These are phyloP conservation scores for Tolypocladium inflatum DNA, from an alignment of 2,329 filamentous ascomycete genomes.

Conservation along the genomic window DNA sequence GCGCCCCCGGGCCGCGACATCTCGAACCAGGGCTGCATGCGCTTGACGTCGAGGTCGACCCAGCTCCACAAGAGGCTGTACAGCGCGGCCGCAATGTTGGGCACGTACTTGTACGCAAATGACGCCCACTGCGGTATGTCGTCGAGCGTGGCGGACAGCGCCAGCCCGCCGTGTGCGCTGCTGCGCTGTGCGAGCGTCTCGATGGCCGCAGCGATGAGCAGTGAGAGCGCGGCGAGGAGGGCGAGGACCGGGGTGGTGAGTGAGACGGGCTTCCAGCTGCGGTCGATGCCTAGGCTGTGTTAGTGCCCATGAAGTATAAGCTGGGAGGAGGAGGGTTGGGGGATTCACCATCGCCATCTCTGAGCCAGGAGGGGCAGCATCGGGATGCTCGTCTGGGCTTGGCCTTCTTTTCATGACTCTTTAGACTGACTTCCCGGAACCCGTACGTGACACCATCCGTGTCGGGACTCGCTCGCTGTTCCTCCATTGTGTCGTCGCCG, in stretches of 20 bases:
- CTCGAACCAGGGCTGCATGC: slow-evolving; percentile 52
- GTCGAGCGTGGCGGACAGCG: slow-evolving; percentile 10
- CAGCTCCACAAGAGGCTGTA: slow-evolving; percentile 50
- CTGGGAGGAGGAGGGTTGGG: neutral
- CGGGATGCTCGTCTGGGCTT: neutral
- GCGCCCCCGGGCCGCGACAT: slow-evolving; percentile 38
- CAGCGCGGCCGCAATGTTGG: slow-evolving; percentile 42
- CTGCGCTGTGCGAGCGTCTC: slow-evolving; percentile 34
- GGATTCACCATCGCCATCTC: neutral
- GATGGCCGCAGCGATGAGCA: slow-evolving; percentile 25
- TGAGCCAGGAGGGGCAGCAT: neutral
- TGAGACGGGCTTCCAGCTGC: slow-evolving; percentile 1
- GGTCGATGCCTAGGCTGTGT: neutral
- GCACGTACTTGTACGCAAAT: slow-evolving; percentile 39
- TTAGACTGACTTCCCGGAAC: neutral
- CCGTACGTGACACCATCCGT: neutral
- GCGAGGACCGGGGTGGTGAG: slow-evolving; percentile 21
- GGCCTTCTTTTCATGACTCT: neutral
- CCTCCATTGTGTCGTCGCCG: neutral
- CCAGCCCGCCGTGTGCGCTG: slow-evolving; percentile 28
- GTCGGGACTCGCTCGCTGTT: too few relatives aligned
- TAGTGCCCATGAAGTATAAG: neutral
- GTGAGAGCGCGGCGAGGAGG: slow-evolving; percentile 23
- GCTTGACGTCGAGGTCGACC: slow-evolving; percentile 49
- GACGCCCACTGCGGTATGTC: slow-evolving; percentile 24